A percentile compares a stretch with the other conserved stretches of the same genome.
Evolutionary conservation across 129 eudicot species (phyloP).

Genomic region (Flaveria trinervia): DNA sequence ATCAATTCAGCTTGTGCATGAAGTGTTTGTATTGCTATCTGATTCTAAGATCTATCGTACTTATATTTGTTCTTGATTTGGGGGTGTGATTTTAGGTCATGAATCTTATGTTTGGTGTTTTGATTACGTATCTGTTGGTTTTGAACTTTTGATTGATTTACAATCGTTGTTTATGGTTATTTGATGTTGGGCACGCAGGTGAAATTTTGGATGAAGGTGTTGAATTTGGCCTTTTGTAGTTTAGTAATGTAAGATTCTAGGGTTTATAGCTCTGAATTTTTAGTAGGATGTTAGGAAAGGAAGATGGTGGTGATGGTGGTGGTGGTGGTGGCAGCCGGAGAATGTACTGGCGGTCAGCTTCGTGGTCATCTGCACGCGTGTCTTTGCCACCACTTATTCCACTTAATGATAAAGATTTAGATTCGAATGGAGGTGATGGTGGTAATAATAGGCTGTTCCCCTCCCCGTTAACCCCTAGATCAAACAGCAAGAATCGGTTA

Average conservation of each 20-base stretch:
- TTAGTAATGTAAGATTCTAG: conserved; percentile 15
- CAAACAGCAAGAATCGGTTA: conserved; percentile 55
- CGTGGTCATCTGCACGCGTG: conserved; percentile 73
- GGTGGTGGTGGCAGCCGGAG: conserved; percentile 41
- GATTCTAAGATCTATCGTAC: conserved; percentile 9
- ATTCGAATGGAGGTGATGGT: conserved; percentile 40
- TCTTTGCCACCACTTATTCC: conserved; percentile 54
- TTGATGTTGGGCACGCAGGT: conserved; percentile 12
- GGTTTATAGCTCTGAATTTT: neutral
- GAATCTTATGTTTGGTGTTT: neutral
- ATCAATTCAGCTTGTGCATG: neutral
- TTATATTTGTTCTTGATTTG: neutral
- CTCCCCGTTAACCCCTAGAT: conserved; percentile 61
- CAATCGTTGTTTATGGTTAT: neutral
- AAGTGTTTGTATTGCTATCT: neutral
- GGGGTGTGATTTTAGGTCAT: neutral
- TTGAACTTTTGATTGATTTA: neutral
- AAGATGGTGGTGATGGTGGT: conserved; percentile 46
- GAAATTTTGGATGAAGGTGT: conserved; percentile 3
- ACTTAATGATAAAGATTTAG: conserved; percentile 43
- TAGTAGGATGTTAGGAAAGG: conserved; percentile 62
- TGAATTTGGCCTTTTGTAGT: conserved; percentile 5
- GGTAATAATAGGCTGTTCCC: conserved; percentile 16
- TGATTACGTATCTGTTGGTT: neutral
- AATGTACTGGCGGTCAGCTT: conserved; percentile 77